These are phyloP conservation scores for Tubosaeta sp. DNA, from an alignment of 768 basidiomycete genomes.

Conservation along the genomic window DNA sequence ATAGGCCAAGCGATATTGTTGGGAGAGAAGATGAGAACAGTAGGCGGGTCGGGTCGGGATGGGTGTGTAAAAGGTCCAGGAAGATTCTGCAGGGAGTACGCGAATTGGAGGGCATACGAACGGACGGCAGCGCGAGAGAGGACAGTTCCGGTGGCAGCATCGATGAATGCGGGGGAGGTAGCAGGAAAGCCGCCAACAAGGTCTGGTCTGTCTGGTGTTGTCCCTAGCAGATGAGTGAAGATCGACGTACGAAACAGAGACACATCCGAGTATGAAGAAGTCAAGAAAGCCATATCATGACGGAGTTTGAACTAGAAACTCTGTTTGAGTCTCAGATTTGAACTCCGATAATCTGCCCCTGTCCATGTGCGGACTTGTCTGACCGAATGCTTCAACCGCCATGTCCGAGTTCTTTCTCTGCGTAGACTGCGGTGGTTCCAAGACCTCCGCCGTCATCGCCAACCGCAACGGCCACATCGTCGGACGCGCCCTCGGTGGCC, in stretches of 20 bases:
- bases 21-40: conserved; percentile 61
- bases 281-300: conserved; percentile 18
- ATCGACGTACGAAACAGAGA: conserved; percentile 25
- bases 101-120: conserved; percentile 52
- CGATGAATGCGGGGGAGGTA: conserved; percentile 55
- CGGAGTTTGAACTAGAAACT: background rate
- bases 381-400: too few relatives aligned
- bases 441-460: conserved; percentile 74
- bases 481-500: conserved; percentile 66
- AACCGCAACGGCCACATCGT: conserved; percentile 54
- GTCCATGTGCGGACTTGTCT: too few relatives aligned
- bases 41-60: conserved; percentile 41
- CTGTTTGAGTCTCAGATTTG: too few relatives aligned
- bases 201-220: conserved; percentile 10
- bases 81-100: conserved; percentile 49
- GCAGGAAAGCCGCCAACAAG: conserved; percentile 43
- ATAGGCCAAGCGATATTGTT: conserved; percentile 61
- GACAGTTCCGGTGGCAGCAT: conserved; percentile 53
- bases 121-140: conserved; percentile 55
- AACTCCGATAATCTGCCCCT: too few relatives aligned
- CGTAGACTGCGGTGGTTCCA: conserved; percentile 87
- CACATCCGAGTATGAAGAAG: conserved; percentile 18
- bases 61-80: conserved; percentile 41
- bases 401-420: conserved; percentile 74
- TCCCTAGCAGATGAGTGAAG: conserved; percentile 29